phyloP scores from a whole-genome alignment of 2,329 filamentous ascomycete species.

The Trichoderma simmonsii region DNA sequence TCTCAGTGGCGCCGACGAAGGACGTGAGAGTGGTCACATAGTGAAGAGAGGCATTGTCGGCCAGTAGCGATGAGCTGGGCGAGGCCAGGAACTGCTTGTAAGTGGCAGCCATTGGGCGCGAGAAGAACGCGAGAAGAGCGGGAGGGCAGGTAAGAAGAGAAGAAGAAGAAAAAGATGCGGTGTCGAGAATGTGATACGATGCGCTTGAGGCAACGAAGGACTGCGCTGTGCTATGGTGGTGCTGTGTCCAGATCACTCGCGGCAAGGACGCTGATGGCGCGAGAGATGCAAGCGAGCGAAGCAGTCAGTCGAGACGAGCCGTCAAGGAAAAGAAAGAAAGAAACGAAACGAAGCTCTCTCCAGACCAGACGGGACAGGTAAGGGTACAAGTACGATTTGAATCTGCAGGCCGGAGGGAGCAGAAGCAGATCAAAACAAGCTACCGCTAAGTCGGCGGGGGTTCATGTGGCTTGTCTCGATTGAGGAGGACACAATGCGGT shows the following conservation, averaged over 20 bases:
- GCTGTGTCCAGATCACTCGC: background rate
- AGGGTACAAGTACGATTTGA: conserved; percentile 9
- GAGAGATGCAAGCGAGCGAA: conserved; percentile 8
- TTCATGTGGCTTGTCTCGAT: background rate
- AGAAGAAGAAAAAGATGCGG: background rate
- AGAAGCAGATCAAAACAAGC: conserved; percentile 17
- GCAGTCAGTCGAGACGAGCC: background rate
- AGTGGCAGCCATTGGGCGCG: conserved; percentile 41
- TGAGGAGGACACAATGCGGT: background rate
- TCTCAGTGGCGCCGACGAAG: conserved; percentile 66
- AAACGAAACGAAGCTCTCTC: conserved; percentile 6
- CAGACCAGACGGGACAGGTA: conserved; percentile 5
- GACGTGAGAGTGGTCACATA: conserved; percentile 87
- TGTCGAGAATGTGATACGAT: background rate
- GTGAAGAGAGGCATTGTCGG: conserved; percentile 66
- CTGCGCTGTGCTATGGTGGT: background rate
- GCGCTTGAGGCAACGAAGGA: background rate
- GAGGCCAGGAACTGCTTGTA: conserved; percentile 72
- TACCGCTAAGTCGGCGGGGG: background rate
- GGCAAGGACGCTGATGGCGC: background rate
- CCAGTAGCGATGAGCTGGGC: conserved; percentile 61
- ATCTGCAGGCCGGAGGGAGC: background rate
- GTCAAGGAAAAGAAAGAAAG: background rate
- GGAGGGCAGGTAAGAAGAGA: background rate
- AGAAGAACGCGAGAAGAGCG: background rate